phyloP scores from a whole-genome alignment of 2,329 filamentous ascomycete species.

The Cordyceps javanica region DNA sequence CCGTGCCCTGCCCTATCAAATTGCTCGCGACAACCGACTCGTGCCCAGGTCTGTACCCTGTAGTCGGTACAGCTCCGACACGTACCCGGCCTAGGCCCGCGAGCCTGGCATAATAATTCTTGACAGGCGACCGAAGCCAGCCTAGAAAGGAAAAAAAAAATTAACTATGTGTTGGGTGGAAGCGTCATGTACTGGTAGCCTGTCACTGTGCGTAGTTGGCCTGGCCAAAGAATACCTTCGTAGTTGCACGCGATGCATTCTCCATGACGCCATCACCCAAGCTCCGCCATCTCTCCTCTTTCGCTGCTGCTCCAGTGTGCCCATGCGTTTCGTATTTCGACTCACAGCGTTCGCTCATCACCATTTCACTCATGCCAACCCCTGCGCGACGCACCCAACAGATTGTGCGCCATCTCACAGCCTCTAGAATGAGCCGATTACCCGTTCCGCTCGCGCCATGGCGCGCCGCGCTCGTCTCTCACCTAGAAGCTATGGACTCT shows the following conservation, averaged over 20 bases:
- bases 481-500: slow-evolving; percentile 40
- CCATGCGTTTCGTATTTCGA: background rate
- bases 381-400: slow-evolving; percentile 22
- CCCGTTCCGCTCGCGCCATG: slow-evolving; percentile 40
- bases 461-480: slow-evolving; percentile 46
- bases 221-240: background rate
- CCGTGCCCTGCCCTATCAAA: background rate
- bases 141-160: no score
- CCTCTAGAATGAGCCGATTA: slow-evolving; percentile 21
- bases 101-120: background rate
- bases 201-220: background rate
- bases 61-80: background rate
- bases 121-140: background rate
- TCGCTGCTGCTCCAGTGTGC: background rate
- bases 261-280: slow-evolving; percentile 4
- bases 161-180: no score
- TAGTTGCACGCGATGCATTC: background rate
- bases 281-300: background rate
- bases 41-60: background rate
- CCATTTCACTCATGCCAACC: slow-evolving; percentile 5
- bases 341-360: background rate
- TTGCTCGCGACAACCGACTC: slow-evolving; percentile 3
- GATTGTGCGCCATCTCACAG: slow-evolving; percentile 23
- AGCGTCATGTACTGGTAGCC: no score
- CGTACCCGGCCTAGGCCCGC: background rate